Conservation (phyloP, 164 flowering plant genomes). For the Echeveria elegans region DNA sequence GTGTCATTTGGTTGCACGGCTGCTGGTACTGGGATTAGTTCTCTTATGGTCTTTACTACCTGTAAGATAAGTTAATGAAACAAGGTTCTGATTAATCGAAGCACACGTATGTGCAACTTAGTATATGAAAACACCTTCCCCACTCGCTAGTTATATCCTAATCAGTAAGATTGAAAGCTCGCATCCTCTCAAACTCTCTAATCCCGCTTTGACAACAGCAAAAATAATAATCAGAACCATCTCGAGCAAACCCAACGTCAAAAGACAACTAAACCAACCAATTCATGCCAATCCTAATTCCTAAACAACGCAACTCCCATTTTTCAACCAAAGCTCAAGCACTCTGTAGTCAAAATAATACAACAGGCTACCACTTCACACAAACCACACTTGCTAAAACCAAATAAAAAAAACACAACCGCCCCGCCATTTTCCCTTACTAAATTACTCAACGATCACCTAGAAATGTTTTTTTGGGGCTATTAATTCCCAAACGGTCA, state of each 20-base stretch:
- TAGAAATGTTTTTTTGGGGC: background rate
- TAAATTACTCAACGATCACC: too few species aligned
- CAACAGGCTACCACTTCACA: background rate
- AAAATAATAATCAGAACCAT: background rate
- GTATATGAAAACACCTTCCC: background rate
- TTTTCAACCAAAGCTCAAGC: background rate
- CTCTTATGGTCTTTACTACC: slow-evolving; percentile 47
- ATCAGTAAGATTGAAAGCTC: background rate
- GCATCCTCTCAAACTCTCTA: background rate
- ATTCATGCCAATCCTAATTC: background rate
- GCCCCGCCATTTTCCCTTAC: background rate
- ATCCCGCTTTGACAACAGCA: background rate
- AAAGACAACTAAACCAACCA: background rate
- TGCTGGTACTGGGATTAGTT: slow-evolving; percentile 24
- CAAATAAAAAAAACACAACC: background rate
- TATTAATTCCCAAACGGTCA: background rate
- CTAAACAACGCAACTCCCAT: background rate
- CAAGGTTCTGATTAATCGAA: background rate
- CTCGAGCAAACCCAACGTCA: background rate
- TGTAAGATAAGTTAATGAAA: slow-evolving; percentile 21
- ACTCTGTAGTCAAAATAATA: too few species aligned
- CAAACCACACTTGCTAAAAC: background rate
- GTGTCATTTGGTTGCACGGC: slow-evolving; percentile 20
- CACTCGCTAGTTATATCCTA: background rate
- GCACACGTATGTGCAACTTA: too few species aligned